phyloP scores from a whole-genome alignment of 176 grass and related monocot species.

The Lolium multiflorum region DNA sequence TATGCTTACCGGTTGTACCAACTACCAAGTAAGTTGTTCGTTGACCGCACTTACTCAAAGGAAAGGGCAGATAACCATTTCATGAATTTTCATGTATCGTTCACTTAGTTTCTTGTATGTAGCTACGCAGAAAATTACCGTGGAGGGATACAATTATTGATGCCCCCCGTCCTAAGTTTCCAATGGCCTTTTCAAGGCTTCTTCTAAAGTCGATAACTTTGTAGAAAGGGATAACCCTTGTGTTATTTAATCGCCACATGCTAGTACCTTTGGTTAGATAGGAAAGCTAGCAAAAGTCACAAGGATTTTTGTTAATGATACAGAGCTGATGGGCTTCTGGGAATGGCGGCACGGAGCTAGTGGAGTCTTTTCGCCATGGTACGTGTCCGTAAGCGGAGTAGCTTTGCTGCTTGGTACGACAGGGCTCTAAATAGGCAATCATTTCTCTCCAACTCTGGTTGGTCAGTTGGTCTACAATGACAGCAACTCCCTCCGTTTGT shows the following conservation, averaged over 20 bases:
- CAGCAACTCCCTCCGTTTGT: too few species aligned
- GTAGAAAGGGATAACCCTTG: background rate
- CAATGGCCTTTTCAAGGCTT: conserved; percentile 8
- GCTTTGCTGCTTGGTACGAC: background rate
- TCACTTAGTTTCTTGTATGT: background rate
- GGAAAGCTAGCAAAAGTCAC: background rate
- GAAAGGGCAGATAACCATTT: too few species aligned
- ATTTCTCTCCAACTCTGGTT: too few species aligned
- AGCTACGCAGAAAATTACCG: background rate
- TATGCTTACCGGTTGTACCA: too few species aligned
- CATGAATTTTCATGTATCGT: too few species aligned
- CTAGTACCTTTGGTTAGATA: conserved; percentile 15
- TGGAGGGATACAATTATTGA: conserved; percentile 11
- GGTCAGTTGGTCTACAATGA: too few species aligned
- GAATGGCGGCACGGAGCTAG: background rate
- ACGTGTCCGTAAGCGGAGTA: background rate
- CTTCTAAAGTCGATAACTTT: background rate
- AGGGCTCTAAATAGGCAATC: too few species aligned
- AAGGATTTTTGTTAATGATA: background rate
- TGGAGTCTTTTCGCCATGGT: background rate
- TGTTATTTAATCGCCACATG: conserved; percentile 9
- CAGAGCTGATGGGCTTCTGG: background rate
- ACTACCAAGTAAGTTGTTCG: too few species aligned
- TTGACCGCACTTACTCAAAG: too few species aligned
- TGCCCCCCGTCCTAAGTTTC: conserved; percentile 4